Base-by-base conservation (phyloP, 2,329 filamentous ascomycete genomes). In the Curvularia verruculosa region DNA sequence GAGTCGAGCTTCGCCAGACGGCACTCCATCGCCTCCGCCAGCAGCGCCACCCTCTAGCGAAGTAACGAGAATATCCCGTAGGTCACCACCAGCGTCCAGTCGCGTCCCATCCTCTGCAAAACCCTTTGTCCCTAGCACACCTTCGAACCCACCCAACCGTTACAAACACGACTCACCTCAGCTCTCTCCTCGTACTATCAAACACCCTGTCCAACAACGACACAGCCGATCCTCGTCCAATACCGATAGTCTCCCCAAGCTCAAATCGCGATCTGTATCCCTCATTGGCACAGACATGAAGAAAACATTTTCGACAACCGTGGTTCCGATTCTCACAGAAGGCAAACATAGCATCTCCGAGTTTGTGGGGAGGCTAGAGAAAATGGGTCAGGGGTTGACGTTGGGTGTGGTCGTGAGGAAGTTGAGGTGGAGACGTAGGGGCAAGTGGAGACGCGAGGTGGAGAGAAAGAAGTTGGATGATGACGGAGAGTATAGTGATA, bases 311-410 rank as follows among this genome's bases (percentile, higher is more conserved):
- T 46, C 24, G 3, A 26, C 34, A 3, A 44, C 13, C 10, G 28
- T 43, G 1, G n/a, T 15, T 3, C 54, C 54, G 21, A 40, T 15
- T 1, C 15, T 49, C 3, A 15, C 21, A 7, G 45, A 54, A 1
- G 45, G 45, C 12, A 58, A 36, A 8, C 37, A 52, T 3, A 46
- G 34, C 19, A 26, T 49, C 2, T 44, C 40, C 1, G 40, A 34
- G 3, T 15, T 54, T 13, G 46, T 50, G 19, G 24, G 15, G 5
- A 54, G 12, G 24, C 12, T 58, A 15, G 54, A 52, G 36, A 52
- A 6, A 31, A n/a, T 45, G n/a, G 43, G 43, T 0, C 24, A 28
- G 9, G 43, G 43, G 6, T 19, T 45, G 43, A 31, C 26, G n/a
- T 13, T n/a, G 24, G n/a, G 43, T 9, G 18, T 12, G 24, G 21